phyloP scores from a whole-genome alignment of 768 basidiomycete species.

The Rhizopogon sp. region DNA sequence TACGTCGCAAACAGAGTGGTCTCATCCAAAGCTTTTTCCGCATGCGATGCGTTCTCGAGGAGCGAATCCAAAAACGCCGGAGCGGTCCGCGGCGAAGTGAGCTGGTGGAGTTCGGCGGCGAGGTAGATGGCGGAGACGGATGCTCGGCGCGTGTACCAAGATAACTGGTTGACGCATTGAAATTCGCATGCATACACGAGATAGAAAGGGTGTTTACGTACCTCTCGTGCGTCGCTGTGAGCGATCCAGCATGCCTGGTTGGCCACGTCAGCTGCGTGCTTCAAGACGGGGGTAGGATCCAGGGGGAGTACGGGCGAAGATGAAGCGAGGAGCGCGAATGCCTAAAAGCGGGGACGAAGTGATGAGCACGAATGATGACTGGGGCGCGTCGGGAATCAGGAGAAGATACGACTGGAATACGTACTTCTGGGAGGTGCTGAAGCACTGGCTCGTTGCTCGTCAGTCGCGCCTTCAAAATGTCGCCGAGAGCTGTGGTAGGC shows the following conservation, averaged over 20 bases:
- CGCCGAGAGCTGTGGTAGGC: constrained; percentile 33
- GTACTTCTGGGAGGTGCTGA: constrained; percentile 60
- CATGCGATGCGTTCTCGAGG: constrained; percentile 41
- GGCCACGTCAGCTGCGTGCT: constrained; percentile 58
- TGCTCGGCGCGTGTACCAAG: constrained; percentile 69
- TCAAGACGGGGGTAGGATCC: constrained; percentile 56
- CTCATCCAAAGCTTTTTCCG: constrained; percentile 48
- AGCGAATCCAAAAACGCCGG: constrained; percentile 61
- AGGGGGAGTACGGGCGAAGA: constrained; percentile 45
- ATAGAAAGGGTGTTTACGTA: constrained; percentile 24
- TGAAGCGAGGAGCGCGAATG: constrained; percentile 64
- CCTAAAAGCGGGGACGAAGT: constrained; percentile 37
- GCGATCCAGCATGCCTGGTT: constrained; percentile 63
- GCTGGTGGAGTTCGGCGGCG: constrained; percentile 78
- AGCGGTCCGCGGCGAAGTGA: constrained; percentile 71
- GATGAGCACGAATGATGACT: too few species aligned
- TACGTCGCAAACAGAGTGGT: constrained; percentile 53
- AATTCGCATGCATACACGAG: too few species aligned
- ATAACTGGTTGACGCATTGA: constrained; percentile 35
- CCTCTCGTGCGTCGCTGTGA: constrained; percentile 53
- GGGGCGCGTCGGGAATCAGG: too few species aligned
- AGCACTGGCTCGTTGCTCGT: constrained; percentile 66
- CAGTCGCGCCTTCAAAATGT: constrained; percentile 53
- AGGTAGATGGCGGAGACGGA: constrained; percentile 65
- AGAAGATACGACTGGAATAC: constrained; percentile 10